phyloP scores from a whole-genome alignment of 805 yeast genomes.

The Candida taoyuanica region DNA sequence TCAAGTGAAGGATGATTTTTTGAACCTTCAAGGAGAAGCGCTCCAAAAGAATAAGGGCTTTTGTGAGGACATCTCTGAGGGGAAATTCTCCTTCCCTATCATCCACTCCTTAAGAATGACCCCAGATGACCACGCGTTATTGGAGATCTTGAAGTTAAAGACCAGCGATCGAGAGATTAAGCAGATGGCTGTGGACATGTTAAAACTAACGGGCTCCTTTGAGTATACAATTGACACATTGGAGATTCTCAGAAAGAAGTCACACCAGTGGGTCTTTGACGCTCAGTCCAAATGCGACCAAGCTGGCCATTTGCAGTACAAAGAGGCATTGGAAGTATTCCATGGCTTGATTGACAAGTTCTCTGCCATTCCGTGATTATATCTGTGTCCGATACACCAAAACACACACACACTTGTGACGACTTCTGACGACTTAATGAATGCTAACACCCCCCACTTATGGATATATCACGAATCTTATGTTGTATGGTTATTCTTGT shows the following conservation, averaged over 20 bases:
- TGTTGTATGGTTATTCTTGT: too few relatives aligned
- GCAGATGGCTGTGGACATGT: slow-evolving; percentile 42
- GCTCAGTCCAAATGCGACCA: slow-evolving; percentile 3
- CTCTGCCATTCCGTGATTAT: neutral
- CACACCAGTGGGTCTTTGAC: slow-evolving; percentile 11
- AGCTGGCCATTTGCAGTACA: neutral
- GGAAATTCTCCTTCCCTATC: slow-evolving; percentile 83
- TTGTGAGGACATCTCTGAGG: slow-evolving; percentile 86
- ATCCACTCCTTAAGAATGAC: slow-evolving; percentile 53
- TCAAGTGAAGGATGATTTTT: slow-evolving; percentile 81
- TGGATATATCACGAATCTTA: too few relatives aligned
- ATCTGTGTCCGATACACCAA: neutral
- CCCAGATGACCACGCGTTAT: slow-evolving; percentile 34
- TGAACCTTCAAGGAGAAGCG: slow-evolving; percentile 54
- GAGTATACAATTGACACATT: slow-evolving; percentile 16
- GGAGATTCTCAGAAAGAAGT: slow-evolving; percentile 8
- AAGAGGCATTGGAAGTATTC: slow-evolving; percentile 5
- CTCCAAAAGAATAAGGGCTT: slow-evolving; percentile 65
- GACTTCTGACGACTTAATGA: too few relatives aligned
- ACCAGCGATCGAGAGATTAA: slow-evolving; percentile 49
- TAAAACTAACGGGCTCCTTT: slow-evolving; percentile 31
- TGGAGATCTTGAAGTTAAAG: slow-evolving; percentile 47
- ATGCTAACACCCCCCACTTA: too few relatives aligned
- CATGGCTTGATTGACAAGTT: slow-evolving; percentile 7
- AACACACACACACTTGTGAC: too few relatives aligned